phyloP scores from a whole-genome alignment of 345 rosid genomes.

The Conringia planisiliqua region DNA sequence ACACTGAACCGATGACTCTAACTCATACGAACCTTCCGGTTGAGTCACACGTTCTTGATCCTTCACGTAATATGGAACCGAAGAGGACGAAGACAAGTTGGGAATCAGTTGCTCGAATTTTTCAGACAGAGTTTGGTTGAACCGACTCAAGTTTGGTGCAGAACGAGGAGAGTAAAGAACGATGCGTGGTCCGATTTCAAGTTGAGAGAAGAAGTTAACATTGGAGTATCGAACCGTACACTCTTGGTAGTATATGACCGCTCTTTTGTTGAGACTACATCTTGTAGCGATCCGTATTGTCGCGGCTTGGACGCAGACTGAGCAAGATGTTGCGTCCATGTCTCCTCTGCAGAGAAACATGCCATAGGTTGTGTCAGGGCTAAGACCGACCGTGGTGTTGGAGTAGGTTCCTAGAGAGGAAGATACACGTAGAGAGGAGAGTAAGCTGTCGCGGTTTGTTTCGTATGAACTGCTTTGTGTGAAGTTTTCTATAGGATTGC shows the following conservation, averaged over 20 bases:
- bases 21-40: slow-evolving; percentile 10
- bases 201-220: neutral
- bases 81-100: neutral
- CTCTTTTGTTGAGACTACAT: slow-evolving; percentile 25
- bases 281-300: neutral
- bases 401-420: slow-evolving; percentile 17
- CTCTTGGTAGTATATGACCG: slow-evolving; percentile 31
- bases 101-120: neutral
- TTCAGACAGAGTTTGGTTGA: neutral
- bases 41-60: slow-evolving; percentile 22
- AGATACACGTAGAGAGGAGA: neutral
- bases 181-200: neutral
- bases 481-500: neutral
- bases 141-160: neutral
- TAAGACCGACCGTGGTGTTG: slow-evolving; percentile 13
- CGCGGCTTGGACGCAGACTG: slow-evolving; percentile 34
- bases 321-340: slow-evolving; percentile 18
- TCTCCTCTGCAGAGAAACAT: slow-evolving; percentile 44
- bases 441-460: slow-evolving; percentile 3
- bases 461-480: slow-evolving; percentile 11
- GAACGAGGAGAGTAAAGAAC: neutral
- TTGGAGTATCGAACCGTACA: slow-evolving; percentile 43
- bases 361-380: slow-evolving; percentile 17
- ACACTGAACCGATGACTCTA: slow-evolving; percentile 28
- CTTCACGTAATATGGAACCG: neutral